These are phyloP conservation scores for Cyclotella atomus DNA, from an alignment of 108 stramenopile genomes.

Conservation along the genomic window DNA sequence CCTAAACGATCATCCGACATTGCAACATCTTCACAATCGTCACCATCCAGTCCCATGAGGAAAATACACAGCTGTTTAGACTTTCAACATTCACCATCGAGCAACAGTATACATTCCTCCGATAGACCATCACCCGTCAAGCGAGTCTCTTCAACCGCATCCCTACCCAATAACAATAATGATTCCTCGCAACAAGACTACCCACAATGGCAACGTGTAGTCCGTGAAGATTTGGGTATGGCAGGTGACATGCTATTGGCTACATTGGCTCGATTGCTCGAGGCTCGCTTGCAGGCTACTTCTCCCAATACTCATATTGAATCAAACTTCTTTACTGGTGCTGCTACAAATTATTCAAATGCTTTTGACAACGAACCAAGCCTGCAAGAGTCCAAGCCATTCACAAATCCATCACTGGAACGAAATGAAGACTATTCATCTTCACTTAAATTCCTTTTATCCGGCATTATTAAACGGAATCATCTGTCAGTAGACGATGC, in stretches of 20 bases:
- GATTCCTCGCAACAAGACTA: conserved; percentile 24
- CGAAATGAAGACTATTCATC: conserved; percentile 49
- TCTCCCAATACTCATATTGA: too few species aligned
- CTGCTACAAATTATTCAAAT: neutral
- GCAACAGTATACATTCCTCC: neutral
- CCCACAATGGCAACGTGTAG: conserved; percentile 43
- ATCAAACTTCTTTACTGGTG: too few species aligned
- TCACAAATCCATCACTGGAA: neutral
- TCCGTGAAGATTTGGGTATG: conserved; percentile 60
- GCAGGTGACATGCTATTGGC: conserved; percentile 67
- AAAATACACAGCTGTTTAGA: conserved; percentile 41
- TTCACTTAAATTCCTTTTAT: conserved; percentile 71
- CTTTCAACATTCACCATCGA: conserved; percentile 10
- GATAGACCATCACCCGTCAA: conserved; percentile 12
- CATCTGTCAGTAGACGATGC: conserved; percentile 87
- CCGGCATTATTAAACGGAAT: conserved; percentile 89
- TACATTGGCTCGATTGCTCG: conserved; percentile 62
- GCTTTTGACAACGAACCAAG: neutral
- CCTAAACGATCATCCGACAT: conserved; percentile 3
- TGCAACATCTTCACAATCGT: neutral
- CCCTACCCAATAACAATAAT: conserved; percentile 28
- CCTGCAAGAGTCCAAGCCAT: neutral
- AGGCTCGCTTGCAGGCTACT: conserved; percentile 66
- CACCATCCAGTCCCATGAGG: conserved; percentile 20
- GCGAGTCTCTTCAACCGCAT: conserved; percentile 22